Percentiles rank a stretch among this genome's conserved stretches.
Evolutionary conservation across 176 grass and related monocot species (phyloP).

Genomic region (Oryza nivara): DNA sequence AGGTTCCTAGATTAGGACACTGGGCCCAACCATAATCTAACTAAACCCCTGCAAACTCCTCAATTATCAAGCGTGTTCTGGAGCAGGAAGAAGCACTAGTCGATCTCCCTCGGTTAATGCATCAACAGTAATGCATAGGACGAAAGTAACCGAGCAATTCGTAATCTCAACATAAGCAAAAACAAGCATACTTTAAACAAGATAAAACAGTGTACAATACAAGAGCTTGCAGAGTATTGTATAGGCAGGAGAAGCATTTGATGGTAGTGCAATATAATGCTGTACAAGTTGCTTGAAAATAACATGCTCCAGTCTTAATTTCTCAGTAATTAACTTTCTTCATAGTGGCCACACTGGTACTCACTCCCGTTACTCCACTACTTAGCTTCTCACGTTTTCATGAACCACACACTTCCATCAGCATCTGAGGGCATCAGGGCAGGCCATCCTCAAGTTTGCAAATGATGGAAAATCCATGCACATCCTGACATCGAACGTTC

Average conservation of each 20-base stretch:
- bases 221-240: neutral
- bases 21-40: too few species aligned
- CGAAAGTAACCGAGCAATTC: neutral
- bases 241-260: neutral
- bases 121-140: neutral
- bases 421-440: neutral
- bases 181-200: neutral
- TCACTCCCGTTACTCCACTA: neutral
- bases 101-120: neutral
- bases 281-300: neutral
- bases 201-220: neutral
- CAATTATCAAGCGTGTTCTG: neutral
- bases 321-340: neutral
- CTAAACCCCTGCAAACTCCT: neutral
- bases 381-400: neutral
- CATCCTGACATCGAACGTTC: conserved; percentile 20
- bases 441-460: neutral
- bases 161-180: neutral
- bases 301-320: neutral
- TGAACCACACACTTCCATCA: neutral
- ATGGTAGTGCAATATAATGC: neutral
- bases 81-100: neutral
- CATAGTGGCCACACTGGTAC: neutral
- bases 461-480: neutral
- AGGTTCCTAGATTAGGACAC: too few species aligned